These are phyloP conservation scores for Phialophora chinensis DNA, from an alignment of 2,329 filamentous ascomycete species.

Conservation along the genomic window DNA sequence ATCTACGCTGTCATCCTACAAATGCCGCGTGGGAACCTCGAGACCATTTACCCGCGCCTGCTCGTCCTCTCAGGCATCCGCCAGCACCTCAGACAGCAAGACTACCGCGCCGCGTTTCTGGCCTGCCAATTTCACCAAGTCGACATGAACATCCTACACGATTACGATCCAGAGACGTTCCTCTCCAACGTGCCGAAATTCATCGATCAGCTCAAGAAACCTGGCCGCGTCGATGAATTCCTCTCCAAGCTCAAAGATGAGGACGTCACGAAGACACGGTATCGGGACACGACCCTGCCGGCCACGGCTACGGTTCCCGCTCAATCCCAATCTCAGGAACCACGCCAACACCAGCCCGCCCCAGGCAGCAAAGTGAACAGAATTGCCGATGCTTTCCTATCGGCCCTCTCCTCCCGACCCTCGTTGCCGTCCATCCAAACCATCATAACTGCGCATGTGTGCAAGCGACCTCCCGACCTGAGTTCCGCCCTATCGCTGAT, in stretches of 20 bases:
- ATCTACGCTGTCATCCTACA: constrained; percentile 86
- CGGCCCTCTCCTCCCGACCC: constrained; percentile 67
- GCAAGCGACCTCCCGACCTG: constrained; percentile 87
- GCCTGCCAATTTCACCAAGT: constrained; percentile 92
- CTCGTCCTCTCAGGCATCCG: constrained; percentile 91
- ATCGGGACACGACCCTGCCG: constrained; percentile 73
- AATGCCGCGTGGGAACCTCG: constrained; percentile 93
- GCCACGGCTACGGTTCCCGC: constrained; percentile 1
- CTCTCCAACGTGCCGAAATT: constrained; percentile 76
- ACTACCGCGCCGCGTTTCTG: constrained; percentile 83
- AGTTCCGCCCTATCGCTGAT: constrained; percentile 83
- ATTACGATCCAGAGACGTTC: constrained; percentile 88
- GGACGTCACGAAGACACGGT: constrained; percentile 92
- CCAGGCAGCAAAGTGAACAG: constrained; percentile 73
- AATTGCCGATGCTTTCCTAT: constrained; percentile 84
- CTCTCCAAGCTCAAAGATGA: constrained; percentile 86
- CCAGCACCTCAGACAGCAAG: constrained; percentile 75
- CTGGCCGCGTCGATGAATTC: constrained; percentile 86
- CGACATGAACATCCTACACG: constrained; percentile 96
- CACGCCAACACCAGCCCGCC: constrained; percentile 16
- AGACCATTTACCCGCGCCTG: constrained; percentile 91
- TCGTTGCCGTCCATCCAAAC: constrained; percentile 76
- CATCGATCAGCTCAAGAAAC: constrained; percentile 80
- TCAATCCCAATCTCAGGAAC: constrained; percentile 24
- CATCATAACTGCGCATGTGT: constrained; percentile 91